Conservation (phyloP, 345 rosid genomes). For the Dipteronia dyeriana region DNA sequence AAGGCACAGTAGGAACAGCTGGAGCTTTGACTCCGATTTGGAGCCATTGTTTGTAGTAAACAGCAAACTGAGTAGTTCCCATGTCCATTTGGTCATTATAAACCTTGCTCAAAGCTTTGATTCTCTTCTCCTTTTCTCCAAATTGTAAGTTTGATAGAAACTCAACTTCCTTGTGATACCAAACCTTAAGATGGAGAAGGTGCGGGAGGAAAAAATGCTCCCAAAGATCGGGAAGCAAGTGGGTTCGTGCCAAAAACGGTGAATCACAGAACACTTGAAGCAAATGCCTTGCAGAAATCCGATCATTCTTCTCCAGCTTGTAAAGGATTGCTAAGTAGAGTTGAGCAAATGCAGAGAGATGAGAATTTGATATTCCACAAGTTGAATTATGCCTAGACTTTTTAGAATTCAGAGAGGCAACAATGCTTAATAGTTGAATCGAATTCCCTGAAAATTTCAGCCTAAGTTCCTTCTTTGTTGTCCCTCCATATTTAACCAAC, state of each 20-base stretch:
- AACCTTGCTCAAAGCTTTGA: conserved; percentile 40
- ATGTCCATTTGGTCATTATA: conserved; percentile 48
- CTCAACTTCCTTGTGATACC: conserved; percentile 56
- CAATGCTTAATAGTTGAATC: conserved; percentile 39
- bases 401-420: conserved; percentile 48
- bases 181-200: conserved; percentile 65
- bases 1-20: conserved; percentile 49
- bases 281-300: conserved; percentile 48
- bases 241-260: conserved; percentile 54
- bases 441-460: conserved; percentile 35
- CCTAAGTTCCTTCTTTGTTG: conserved; percentile 23
- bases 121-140: conserved; percentile 33
- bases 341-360: conserved; percentile 62
- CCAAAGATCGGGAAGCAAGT: conserved; percentile 71
- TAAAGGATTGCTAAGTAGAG: conserved; percentile 55
- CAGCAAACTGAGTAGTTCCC: conserved; percentile 56
- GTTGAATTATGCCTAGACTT: conserved; percentile 35
- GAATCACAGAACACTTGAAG: conserved; percentile 61
- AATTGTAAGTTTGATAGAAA: conserved; percentile 24
- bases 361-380: conserved; percentile 51
- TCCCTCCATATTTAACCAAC: conserved; percentile 31
- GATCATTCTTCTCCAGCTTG: conserved; percentile 59
- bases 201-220: conserved; percentile 70
- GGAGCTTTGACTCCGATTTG: conserved; percentile 51
- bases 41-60: conserved; percentile 58